These are phyloP conservation scores for Laburnicola sp. DNA, from an alignment of 2,329 filamentous ascomycete genomes.

Conservation along the genomic window DNA sequence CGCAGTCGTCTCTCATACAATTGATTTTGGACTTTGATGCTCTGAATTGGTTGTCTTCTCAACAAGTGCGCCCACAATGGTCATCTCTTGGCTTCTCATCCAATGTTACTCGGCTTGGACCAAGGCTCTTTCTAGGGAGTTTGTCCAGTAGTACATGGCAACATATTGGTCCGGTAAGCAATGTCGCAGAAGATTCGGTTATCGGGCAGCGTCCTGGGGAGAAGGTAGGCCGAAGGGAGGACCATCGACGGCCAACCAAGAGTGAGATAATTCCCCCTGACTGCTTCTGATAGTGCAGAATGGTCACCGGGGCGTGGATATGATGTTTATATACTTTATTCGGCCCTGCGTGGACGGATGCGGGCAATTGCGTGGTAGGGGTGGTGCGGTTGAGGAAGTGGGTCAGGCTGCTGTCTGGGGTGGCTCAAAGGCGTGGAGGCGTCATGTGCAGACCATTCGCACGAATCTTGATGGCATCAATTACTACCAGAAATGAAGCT, in stretches of 20 bases:
- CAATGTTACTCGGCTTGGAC: background rate
- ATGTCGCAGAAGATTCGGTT: slow-evolving; percentile 4
- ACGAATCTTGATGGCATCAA: slow-evolving; percentile 9
- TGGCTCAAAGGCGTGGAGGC: slow-evolving; percentile 31
- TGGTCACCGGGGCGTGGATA: background rate
- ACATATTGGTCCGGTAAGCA: background rate
- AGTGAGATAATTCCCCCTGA: slow-evolving; percentile 15
- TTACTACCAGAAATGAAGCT: background rate
- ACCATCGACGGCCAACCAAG: background rate
- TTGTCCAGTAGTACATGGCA: too few relatives aligned
- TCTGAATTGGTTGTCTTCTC: too few relatives aligned
- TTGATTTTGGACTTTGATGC: background rate
- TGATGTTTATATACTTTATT: slow-evolving; percentile 8
- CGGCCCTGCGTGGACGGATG: slow-evolving; percentile 15
- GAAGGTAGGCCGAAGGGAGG: background rate
- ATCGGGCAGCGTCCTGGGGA: background rate
- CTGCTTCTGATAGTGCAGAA: slow-evolving; percentile 17
- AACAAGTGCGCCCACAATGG: too few relatives aligned
- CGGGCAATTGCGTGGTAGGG: slow-evolving; percentile 14
- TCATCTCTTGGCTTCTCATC: background rate
- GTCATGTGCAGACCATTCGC: slow-evolving; percentile 17
- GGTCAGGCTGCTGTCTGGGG: slow-evolving; percentile 38
- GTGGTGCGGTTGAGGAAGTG: slow-evolving; percentile 30
- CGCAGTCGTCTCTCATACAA: background rate
- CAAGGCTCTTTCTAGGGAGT: background rate